Conservation (phyloP, 805 yeast genomes). For the Schizosaccharomyces lindneri region DNA sequence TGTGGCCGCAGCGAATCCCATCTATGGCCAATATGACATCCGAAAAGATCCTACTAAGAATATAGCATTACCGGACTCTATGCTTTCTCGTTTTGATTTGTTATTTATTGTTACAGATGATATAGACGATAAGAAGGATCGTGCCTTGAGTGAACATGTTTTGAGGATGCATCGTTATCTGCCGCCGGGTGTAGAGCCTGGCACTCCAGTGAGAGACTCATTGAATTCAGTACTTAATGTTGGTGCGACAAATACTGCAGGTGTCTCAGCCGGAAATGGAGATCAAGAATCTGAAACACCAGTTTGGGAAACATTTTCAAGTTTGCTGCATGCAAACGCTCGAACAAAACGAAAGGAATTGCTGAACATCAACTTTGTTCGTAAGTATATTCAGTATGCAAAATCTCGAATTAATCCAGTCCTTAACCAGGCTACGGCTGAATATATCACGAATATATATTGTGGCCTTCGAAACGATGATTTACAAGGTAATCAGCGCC, state of each 20-base stretch:
- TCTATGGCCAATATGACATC: slow-evolving; percentile 86
- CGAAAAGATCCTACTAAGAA: slow-evolving; percentile 91
- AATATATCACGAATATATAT: slow-evolving; percentile 56
- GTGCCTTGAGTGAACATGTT: slow-evolving; percentile 81
- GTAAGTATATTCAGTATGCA: slow-evolving; percentile 83
- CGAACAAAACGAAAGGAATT: slow-evolving; percentile 22
- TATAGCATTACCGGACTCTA: slow-evolving; percentile 88
- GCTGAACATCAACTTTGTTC: slow-evolving; percentile 59
- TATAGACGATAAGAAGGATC: slow-evolving; percentile 58
- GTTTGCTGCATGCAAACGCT: slow-evolving; percentile 63
- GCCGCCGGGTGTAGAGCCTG: slow-evolving; percentile 72
- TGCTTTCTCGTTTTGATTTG: slow-evolving; percentile 87
- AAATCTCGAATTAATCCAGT: slow-evolving; percentile 68
- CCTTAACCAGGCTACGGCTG: slow-evolving; percentile 51
- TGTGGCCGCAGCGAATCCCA: slow-evolving; percentile 93
- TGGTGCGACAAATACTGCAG: slow-evolving; percentile 28
- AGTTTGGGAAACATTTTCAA: slow-evolving; percentile 66
- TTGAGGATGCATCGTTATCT: slow-evolving; percentile 75
- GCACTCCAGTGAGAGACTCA: slow-evolving; percentile 75
- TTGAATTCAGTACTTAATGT: slow-evolving; percentile 45
- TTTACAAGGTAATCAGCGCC: slow-evolving; percentile 17
- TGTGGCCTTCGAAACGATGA: slow-evolving; percentile 62
- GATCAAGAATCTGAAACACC: slow-evolving; percentile 13
- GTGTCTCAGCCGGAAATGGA: slow-evolving; percentile 16
- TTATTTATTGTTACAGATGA: slow-evolving; percentile 91